These are phyloP conservation scores for Galeopsis tetrahit DNA, from an alignment of 257 asterid genomes.

Conservation along the genomic window DNA sequence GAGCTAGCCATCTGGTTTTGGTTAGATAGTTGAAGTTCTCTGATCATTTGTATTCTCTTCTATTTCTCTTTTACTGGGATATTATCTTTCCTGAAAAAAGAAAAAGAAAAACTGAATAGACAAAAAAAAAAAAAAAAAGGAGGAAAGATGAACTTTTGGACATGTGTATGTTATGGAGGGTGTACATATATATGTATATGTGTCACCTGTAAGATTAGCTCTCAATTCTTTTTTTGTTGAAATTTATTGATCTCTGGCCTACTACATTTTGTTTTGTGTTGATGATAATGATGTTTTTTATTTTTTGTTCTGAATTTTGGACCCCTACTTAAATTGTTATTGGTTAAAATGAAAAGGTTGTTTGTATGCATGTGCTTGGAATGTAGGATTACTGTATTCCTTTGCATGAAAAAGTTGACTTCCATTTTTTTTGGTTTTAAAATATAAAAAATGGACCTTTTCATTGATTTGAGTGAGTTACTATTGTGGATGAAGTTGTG, in stretches of 20 bases:
- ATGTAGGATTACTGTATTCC: background rate
- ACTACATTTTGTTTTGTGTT: constrained; percentile 26
- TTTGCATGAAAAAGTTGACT: constrained; percentile 5
- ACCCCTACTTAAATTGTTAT: constrained; percentile 26
- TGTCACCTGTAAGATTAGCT: constrained; percentile 49
- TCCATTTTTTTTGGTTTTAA: too few species aligned
- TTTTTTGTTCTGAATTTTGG: constrained; percentile 28
- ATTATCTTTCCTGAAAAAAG: constrained; percentile 32
- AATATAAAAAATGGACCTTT: too few species aligned
- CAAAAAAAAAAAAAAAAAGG: background rate
- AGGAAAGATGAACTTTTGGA: constrained; percentile 46
- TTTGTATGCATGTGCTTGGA: constrained; percentile 34
- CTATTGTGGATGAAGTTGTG: too few species aligned
- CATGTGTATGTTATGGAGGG: constrained; percentile 55
- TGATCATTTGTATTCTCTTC: constrained; percentile 41
- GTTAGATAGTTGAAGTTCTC: constrained; percentile 54
- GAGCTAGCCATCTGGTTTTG: constrained; percentile 43
- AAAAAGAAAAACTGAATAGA: constrained; percentile 1
- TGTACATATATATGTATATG: constrained; percentile 41
- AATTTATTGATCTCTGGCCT: constrained; percentile 28
- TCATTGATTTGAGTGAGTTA: too few species aligned
- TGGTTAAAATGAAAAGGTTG: constrained; percentile 19
- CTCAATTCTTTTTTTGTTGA: constrained; percentile 34
- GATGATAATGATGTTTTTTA: constrained; percentile 34
- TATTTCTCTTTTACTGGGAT: constrained; percentile 39